A percentile compares a stretch with the other conserved stretches of the same genome.
Evolutionary conservation across 306 rosid species (phyloP).

Genomic region (Parietaria judaica): DNA sequence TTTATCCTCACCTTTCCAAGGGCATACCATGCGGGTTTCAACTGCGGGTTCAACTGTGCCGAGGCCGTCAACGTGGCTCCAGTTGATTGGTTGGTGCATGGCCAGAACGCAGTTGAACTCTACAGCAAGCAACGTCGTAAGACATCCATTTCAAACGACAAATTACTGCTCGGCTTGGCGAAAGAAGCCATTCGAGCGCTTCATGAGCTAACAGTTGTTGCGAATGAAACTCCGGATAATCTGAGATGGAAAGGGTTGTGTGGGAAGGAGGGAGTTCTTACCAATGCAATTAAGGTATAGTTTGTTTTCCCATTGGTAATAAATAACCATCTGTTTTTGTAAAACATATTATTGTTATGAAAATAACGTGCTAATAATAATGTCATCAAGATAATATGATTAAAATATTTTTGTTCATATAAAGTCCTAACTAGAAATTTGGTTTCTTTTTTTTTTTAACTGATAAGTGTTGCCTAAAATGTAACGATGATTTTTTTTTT

Average conservation of each 20-base stretch:
- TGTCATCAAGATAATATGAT: not conserved
- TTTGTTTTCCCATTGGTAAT: not conserved
- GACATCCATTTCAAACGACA: constrained; percentile 93
- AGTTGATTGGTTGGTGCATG: constrained; percentile 91
- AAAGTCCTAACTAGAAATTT: too few species aligned
- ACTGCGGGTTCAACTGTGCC: constrained; percentile 96
- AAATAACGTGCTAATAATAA: too few species aligned
- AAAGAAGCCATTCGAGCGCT: constrained; percentile 59
- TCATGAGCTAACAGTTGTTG: constrained; percentile 36
- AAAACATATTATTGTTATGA: too few species aligned
- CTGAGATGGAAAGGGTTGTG: constrained; percentile 52
- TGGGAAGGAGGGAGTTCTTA: constrained; percentile 76
- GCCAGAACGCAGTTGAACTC: constrained; percentile 88
- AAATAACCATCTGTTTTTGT: too few species aligned
- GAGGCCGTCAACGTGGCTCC: constrained; percentile 99
- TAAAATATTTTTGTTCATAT: too few species aligned
- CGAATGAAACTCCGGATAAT: constrained; percentile 39
- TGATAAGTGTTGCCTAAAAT: not conserved
- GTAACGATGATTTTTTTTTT: not conserved
- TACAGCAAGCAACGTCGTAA: constrained; percentile 74
- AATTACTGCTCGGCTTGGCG: constrained; percentile 73
- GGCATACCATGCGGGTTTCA: constrained; percentile 95
- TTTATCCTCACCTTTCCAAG: constrained; percentile 95
- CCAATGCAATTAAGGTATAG: constrained; percentile 65
- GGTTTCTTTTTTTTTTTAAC: too few species aligned